A percentile compares a stretch with the other conserved stretches of the same genome.
These are phyloP conservation scores for Leucosporidium yakuticum DNA, from an alignment of 768 basidiomycete species.

Conservation along the genomic window DNA sequence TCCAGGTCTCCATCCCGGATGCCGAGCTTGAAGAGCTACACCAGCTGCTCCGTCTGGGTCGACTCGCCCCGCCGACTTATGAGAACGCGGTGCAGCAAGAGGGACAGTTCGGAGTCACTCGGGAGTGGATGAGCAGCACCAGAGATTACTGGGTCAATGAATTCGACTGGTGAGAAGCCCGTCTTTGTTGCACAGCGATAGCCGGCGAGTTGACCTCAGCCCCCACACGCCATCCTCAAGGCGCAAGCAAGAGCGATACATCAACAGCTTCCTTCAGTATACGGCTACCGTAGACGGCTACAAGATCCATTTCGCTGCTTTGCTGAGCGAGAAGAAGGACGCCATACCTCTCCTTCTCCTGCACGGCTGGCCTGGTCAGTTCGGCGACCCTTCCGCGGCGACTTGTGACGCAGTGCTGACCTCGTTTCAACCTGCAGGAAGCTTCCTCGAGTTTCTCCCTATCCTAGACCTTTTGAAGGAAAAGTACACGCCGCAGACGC, in stretches of 20 bases:
- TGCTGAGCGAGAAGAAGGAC: slow-evolving; percentile 30
- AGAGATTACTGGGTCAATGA: not conserved
- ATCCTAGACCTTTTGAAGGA: slow-evolving; percentile 11
- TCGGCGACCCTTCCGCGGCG: not conserved
- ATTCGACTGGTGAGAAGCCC: not conserved
- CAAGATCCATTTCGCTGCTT: slow-evolving; percentile 37
- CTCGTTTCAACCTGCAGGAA: slow-evolving; percentile 12
- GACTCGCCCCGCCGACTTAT: not conserved
- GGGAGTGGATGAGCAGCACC: not conserved
- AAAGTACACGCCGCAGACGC: not conserved
- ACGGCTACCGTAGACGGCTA: not conserved
- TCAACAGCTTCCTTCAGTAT: not conserved
- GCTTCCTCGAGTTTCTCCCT: slow-evolving; percentile 29
- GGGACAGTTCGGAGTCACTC: not conserved
- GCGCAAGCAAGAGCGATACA: not conserved
- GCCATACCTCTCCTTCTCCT: slow-evolving; percentile 38
- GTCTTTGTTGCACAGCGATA: no score
- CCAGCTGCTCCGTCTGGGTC: no score
- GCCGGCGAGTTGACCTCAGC: not conserved
- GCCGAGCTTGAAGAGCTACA: no score
- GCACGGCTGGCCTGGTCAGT: slow-evolving; percentile 38
- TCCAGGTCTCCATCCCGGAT: no score
- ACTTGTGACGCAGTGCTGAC: not conserved
- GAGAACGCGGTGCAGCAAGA: not conserved
- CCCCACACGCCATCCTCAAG: not conserved